These are phyloP conservation scores for Dinochytrium kinnereticum DNA, from an alignment of 371 early-diverging fungal genomes.

Conservation along the genomic window DNA sequence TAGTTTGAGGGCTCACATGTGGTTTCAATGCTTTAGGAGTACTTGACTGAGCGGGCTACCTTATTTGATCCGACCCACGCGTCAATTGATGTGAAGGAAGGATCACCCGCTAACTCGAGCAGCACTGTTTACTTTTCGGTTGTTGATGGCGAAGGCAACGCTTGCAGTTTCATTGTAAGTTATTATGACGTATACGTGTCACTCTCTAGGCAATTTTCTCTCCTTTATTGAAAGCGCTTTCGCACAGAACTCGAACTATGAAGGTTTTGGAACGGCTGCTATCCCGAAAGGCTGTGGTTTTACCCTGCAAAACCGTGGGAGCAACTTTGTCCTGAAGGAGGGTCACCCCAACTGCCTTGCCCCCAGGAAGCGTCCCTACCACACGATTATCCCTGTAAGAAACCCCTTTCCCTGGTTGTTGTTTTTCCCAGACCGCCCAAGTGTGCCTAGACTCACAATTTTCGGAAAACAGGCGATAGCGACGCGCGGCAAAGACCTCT, in stretches of 20 bases:
- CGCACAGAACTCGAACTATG: conserved; percentile 61
- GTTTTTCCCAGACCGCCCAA: too few species aligned
- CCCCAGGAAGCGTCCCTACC: conserved; percentile 81
- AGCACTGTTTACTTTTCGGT: conserved; percentile 83
- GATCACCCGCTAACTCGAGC: conserved; percentile 64
- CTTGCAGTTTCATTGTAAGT: conserved; percentile 76
- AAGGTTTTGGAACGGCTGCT: conserved; percentile 64
- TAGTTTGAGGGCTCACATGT: too few species aligned
- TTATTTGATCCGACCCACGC: conserved; percentile 60
- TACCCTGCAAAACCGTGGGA: conserved; percentile 76
- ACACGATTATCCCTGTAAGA: conserved; percentile 78
- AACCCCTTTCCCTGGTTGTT: conserved; percentile 58
- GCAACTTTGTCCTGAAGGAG: conserved; percentile 68
- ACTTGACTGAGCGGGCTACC: conserved; percentile 63
- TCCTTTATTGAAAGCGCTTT: neutral
- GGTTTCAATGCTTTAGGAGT: conserved; percentile 46
- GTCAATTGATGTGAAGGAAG: conserved; percentile 55
- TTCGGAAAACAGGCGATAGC: conserved; percentile 27
- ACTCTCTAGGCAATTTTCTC: neutral
- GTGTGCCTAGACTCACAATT: conserved; percentile 7
- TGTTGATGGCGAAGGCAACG: conserved; percentile 81
- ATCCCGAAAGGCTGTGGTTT: conserved; percentile 74
- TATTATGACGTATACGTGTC: neutral
- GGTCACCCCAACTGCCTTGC: conserved; percentile 71
- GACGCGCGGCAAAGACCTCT: conserved; percentile 25